Conservation (phyloP, 2,329 filamentous ascomycete species). For the Daldinia sp. region DNA sequence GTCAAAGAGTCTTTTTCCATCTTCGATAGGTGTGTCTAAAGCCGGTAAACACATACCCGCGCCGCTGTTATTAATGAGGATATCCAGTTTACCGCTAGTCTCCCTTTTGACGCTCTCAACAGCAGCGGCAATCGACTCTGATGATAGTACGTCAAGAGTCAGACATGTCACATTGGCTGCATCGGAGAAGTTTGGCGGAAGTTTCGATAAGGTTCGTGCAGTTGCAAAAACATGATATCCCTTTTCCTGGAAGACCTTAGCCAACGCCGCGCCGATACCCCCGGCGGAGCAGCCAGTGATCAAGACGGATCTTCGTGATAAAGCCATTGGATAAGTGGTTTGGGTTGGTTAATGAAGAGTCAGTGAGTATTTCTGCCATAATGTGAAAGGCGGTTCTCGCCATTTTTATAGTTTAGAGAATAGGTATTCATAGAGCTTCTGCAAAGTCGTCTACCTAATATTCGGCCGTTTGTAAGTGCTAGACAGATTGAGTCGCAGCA, state of each 20-base stretch:
- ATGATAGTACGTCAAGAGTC: conserved; percentile 29
- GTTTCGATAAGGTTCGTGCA: background rate
- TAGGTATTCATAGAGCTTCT: background rate
- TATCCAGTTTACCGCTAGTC: conserved; percentile 37
- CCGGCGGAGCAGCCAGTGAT: background rate
- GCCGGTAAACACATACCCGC: background rate
- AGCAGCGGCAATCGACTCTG: conserved; percentile 39
- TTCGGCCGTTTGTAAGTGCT: background rate
- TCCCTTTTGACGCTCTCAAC: conserved; percentile 33
- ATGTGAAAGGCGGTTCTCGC: background rate
- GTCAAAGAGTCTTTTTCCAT: conserved; percentile 10
- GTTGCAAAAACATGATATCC: background rate
- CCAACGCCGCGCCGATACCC: background rate
- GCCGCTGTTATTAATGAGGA: background rate
- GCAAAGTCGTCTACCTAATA: background rate
- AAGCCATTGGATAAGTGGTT: background rate
- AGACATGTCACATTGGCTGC: conserved; percentile 19
- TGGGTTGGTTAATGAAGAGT: background rate
- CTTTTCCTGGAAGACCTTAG: background rate
- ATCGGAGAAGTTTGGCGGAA: background rate
- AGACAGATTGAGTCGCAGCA: background rate
- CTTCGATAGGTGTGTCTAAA: conserved; percentile 6
- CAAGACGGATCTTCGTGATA: background rate
- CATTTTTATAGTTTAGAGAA: background rate
- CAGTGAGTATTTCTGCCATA: background rate